phyloP scores from a whole-genome alignment of 2,329 filamentous ascomycete species.

The Colletotrichum sp. region DNA sequence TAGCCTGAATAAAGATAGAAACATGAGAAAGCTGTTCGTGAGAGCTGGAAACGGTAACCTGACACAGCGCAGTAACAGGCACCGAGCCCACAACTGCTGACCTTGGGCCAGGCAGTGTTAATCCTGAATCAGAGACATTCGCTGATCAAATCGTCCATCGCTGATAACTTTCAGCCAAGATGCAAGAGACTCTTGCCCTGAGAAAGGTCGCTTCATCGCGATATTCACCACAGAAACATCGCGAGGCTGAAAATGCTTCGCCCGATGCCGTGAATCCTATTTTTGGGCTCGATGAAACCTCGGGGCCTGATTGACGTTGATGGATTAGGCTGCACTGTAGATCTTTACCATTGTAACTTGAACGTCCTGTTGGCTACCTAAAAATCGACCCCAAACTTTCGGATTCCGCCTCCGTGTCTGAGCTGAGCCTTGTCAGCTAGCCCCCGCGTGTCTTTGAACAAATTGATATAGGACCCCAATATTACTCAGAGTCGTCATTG shows the following conservation, averaged over 20 bases:
- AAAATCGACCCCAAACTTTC: not conserved
- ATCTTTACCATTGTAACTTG: not conserved
- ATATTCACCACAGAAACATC: not conserved
- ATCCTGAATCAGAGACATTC: not conserved
- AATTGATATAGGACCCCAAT: not conserved
- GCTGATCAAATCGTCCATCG: not conserved
- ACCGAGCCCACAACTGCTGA: not conserved
- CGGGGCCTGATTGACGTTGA: not conserved
- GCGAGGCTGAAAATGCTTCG: not conserved
- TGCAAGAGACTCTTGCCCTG: not conserved
- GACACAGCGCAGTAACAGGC: not conserved
- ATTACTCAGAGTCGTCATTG: not conserved
- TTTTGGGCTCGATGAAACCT: not conserved
- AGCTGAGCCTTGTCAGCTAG: not conserved
- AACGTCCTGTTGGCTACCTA: not conserved
- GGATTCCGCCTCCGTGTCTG: not conserved
- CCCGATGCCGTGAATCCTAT: not conserved
- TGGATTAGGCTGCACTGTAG: not conserved
- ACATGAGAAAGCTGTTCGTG: not conserved
- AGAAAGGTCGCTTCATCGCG: not conserved
- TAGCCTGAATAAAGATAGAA: not conserved
- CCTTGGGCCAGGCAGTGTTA: not conserved
- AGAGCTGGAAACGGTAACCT: accelerated
- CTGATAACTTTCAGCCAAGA: not conserved
- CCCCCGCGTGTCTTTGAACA: not conserved